Percentiles rank a stretch among this genome's conserved stretches.
phyloP scores from a whole-genome alignment of 495 filamentous ascomycete genomes.

The Daldinia vernicosa region DNA sequence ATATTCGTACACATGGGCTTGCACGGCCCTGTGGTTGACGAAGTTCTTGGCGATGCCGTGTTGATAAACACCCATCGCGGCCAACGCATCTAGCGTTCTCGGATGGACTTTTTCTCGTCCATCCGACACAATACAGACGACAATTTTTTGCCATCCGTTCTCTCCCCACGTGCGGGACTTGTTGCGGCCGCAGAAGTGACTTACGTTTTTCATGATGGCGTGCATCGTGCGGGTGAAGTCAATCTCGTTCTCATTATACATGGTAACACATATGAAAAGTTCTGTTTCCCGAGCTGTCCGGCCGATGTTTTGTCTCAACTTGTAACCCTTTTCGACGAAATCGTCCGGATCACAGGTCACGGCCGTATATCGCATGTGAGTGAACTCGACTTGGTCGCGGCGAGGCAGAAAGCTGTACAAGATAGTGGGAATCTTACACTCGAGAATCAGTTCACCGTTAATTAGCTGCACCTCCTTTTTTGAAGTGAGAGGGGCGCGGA shows the following conservation, averaged over 20 bases:
- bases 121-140: conserved; percentile 95
- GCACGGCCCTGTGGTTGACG: conserved; percentile 86
- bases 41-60: conserved; percentile 98
- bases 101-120: conserved; percentile 94
- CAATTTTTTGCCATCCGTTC: conserved; percentile 98
- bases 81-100: conserved; percentile 91
- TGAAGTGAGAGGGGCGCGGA: conserved; percentile 85
- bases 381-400: conserved; percentile 94
- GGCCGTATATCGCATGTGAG: conserved; percentile 99
- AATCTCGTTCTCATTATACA: conserved; percentile 99
- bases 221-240: conserved; percentile 98
- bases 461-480: conserved; percentile 95
- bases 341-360: conserved; percentile 98
- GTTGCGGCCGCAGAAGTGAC: conserved; percentile 90
- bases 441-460: conserved; percentile 95
- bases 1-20: conserved; percentile 97
- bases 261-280: conserved; percentile 96
- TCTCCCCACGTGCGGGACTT: conserved; percentile 97
- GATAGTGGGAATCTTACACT: conserved; percentile 99
- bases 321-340: conserved; percentile 87
- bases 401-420: conserved; percentile 93
- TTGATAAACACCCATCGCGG: conserved; percentile 98
- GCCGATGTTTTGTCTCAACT: conserved; percentile 93
- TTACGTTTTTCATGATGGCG: conserved; percentile 97
- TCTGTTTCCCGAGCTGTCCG: conserved; percentile 91